Evolutionary conservation across 2,329 filamentous ascomycete species (phyloP).

Genomic region (Septoria linicola): DNA sequence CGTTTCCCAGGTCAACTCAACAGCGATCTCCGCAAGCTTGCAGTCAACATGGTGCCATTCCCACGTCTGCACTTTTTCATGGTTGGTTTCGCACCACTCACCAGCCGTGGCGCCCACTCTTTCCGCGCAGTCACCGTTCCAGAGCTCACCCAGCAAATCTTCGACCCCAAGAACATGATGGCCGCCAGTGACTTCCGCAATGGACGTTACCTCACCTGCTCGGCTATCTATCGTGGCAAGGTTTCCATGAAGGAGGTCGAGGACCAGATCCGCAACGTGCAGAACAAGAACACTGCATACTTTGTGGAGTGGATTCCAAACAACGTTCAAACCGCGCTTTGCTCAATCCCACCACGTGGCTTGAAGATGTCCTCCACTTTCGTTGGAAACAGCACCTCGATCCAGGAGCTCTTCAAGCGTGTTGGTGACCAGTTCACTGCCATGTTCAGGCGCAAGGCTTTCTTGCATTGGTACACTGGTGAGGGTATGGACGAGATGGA

Average conservation of each 20-base stretch:
- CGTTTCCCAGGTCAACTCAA: constrained; percentile 99
- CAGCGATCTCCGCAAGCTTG: constrained; percentile 98
- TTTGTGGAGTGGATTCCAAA: constrained; percentile 99
- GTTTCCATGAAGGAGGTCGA: constrained; percentile 99
- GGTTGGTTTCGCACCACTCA: constrained; percentile 98
- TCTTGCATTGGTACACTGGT: constrained; percentile 99
- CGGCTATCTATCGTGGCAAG: constrained; percentile 99
- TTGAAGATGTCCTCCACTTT: constrained; percentile 99
- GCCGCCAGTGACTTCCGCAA: constrained; percentile 99
- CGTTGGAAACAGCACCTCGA: constrained; percentile 98
- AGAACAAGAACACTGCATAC: constrained; percentile 99
- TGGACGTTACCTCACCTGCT: constrained; percentile 99
- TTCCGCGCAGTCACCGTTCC: constrained; percentile 98
- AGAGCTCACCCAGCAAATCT: constrained; percentile 99
- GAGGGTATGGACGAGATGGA: constrained; percentile 99
- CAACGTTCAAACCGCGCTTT: constrained; percentile 99
- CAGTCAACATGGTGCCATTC: constrained; percentile 99
- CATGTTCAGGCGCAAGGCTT: constrained; percentile 99
- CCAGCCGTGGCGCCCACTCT: constrained; percentile 83
- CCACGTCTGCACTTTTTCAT: constrained; percentile 99
- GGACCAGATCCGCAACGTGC: constrained; percentile 99
- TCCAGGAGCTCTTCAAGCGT: constrained; percentile 99
- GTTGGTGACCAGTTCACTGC: constrained; percentile 99
- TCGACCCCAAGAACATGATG: constrained; percentile 99
- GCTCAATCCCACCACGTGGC: constrained; percentile 95